These are phyloP conservation scores for Nitzschia inconspicua DNA, from an alignment of 108 stramenopile genomes.

Conservation along the genomic window DNA sequence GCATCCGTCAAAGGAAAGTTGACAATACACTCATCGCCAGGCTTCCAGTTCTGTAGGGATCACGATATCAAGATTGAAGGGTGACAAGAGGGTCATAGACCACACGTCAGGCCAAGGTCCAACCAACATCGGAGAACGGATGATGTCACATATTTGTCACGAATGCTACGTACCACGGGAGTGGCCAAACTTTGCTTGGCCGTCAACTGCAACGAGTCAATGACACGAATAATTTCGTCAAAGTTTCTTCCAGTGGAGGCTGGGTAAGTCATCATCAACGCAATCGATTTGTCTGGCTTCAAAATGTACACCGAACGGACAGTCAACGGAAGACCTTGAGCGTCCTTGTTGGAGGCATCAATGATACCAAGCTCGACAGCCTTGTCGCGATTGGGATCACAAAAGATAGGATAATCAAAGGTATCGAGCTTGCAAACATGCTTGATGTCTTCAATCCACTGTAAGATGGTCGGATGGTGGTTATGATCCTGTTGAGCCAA, in stretches of 20 bases:
- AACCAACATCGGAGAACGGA: no score
- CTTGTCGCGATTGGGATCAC: conserved; percentile 27
- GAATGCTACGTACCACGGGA: no score
- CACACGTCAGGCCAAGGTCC: no score
- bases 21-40: conserved; percentile 35
- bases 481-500: no score
- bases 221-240: conserved; percentile 38
- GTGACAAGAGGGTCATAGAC: no score
- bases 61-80: no score
- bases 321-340: conserved; percentile 28
- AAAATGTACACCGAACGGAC: conserved; percentile 34
- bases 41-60: conserved; percentile 48
- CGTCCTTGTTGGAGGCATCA: conserved; percentile 20
- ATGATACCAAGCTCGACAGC: conserved; percentile 30
- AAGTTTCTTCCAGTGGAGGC: conserved; percentile 41
- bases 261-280: conserved; percentile 49
- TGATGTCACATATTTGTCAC: no score
- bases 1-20: conserved; percentile 18
- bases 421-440: conserved; percentile 28
- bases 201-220: conserved; percentile 38
- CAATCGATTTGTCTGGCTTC: conserved; percentile 38
- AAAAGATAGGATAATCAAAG: conserved; percentile 41
- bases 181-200: conserved; percentile 27
- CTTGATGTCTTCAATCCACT: conserved; percentile 42
- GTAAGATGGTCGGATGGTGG: no score